A percentile compares a stretch with the other conserved stretches of the same genome.
These are phyloP conservation scores for Davidsoniella australis DNA, from an alignment of 2,329 filamentous ascomycete genomes.

Conservation along the genomic window DNA sequence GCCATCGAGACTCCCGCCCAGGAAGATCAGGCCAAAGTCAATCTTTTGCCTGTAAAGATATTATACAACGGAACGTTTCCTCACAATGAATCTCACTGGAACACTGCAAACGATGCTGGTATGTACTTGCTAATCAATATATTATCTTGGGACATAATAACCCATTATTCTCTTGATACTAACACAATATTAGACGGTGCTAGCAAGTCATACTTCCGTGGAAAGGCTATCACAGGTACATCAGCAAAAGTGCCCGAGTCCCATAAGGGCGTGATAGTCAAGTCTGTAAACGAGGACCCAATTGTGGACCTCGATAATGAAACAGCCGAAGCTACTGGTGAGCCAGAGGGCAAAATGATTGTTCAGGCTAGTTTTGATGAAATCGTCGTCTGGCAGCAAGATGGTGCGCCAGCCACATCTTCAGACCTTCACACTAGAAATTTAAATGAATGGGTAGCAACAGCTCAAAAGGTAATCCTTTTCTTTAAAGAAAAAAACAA, in stretches of 20 bases:
- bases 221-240: slow-evolving; percentile 59
- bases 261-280: slow-evolving; percentile 49
- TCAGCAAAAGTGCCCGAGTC: slow-evolving; percentile 48
- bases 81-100: slow-evolving; percentile 52
- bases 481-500: too few relatives aligned
- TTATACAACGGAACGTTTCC: slow-evolving; percentile 60
- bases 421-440: slow-evolving; percentile 57
- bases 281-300: slow-evolving; percentile 24
- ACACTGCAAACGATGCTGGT: slow-evolving; percentile 22
- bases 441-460: slow-evolving; percentile 63
- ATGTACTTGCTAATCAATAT: slow-evolving; percentile 2
- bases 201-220: slow-evolving; percentile 54
- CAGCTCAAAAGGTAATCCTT: slow-evolving; percentile 44
- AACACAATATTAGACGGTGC: slow-evolving; percentile 27
- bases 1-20: slow-evolving; percentile 19
- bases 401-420: slow-evolving; percentile 36
- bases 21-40: slow-evolving; percentile 32
- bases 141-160: background rate
- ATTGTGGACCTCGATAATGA: slow-evolving; percentile 22
- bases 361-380: slow-evolving; percentile 53
- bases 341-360: slow-evolving; percentile 40
- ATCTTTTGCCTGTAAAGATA: slow-evolving; percentile 67
- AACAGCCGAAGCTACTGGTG: slow-evolving; percentile 6
- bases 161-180: background rate
- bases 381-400: slow-evolving; percentile 73